Percentiles rank a stretch among this genome's conserved stretches.
Evolutionary conservation across 83 land plant genomes (phyloP).

Genomic region (Thuja plicata): DNA sequence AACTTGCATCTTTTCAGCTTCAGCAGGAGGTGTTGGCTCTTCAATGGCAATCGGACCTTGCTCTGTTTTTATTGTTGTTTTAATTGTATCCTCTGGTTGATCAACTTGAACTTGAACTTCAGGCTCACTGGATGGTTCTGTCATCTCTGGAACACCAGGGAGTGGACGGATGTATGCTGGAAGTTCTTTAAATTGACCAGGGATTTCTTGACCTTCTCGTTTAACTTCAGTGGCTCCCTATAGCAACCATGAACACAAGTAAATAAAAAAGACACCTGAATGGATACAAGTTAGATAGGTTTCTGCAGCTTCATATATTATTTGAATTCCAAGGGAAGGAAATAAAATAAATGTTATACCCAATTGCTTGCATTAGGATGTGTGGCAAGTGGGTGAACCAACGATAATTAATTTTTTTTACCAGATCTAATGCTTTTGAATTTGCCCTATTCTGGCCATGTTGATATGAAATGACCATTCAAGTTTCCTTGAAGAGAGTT

Average conservation of each 20-base stretch:
- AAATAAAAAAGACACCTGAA: neutral
- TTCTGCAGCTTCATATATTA: neutral
- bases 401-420: neutral
- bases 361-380: neutral
- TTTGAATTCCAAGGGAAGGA: neutral
- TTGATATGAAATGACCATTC: neutral
- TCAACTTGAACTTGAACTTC: neutral
- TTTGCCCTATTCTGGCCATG: neutral
- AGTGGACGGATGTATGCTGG: neutral
- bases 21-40: neutral
- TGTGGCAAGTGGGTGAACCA: neutral
- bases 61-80: neutral
- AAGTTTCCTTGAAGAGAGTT: neutral
- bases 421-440: neutral
- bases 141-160: neutral
- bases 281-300: neutral
- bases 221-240: neutral
- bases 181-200: neutral
- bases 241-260: neutral
- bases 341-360: neutral
- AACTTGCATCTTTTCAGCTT: neutral
- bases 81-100: neutral
- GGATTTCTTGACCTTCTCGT: neutral
- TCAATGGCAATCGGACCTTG: neutral
- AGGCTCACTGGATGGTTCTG: neutral